Evolutionary conservation across 2,329 filamentous ascomycete species (phyloP).

Genomic region (Talaromyces sp.): DNA sequence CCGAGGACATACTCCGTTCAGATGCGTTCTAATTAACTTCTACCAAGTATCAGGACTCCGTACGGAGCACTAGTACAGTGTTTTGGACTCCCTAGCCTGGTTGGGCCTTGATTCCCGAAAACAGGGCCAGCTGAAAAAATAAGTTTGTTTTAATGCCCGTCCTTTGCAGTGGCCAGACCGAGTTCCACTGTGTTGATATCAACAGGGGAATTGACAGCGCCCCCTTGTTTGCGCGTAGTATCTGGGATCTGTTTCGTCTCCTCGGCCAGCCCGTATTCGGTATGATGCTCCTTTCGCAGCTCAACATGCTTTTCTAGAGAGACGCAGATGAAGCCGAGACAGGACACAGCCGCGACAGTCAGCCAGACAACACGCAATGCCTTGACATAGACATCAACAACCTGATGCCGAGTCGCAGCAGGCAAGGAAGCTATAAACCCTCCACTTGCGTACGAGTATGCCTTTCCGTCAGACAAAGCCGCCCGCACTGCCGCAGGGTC

Average conservation of each 20-base stretch:
- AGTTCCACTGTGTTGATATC: background rate
- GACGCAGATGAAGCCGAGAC: background rate
- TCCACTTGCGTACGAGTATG: background rate
- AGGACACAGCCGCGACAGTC: background rate
- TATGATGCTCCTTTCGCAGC: background rate
- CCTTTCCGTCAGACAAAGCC: background rate
- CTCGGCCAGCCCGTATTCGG: background rate
- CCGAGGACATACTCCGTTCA: too few relatives aligned
- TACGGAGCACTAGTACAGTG: too few relatives aligned
- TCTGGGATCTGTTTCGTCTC: background rate
- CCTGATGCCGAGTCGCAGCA: background rate
- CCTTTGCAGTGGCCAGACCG: background rate
- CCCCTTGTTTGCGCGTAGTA: background rate
- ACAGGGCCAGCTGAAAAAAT: background rate
- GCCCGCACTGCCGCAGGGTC: background rate
- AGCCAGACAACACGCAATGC: background rate
- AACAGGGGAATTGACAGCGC: background rate
- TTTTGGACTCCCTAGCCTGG: background rate
- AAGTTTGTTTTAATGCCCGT: background rate
- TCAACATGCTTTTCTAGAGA: background rate
- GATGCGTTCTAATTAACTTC: too few relatives aligned
- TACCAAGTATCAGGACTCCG: too few relatives aligned
- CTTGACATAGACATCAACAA: background rate
- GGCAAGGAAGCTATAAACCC: background rate
- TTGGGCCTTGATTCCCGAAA: background rate